A percentile compares a stretch with the other conserved stretches of the same genome.
phyloP scores from a whole-genome alignment of 345 rosid genomes.

The Eucalyptus curtisii region DNA sequence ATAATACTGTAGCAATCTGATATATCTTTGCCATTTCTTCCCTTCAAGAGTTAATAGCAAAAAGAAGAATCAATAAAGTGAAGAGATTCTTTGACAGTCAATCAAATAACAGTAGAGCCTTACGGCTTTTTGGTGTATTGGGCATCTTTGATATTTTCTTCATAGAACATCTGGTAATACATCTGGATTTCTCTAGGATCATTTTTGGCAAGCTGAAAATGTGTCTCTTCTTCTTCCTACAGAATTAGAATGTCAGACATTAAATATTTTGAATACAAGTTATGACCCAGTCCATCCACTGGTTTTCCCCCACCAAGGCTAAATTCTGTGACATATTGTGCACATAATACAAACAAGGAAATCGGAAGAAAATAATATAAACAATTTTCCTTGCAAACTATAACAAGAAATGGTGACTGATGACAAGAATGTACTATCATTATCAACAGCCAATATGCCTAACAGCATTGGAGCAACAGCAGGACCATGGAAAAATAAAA shows the following conservation, averaged over 20 bases:
- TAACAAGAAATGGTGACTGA: neutral
- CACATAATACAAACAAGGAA: neutral
- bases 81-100: neutral
- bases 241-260: neutral
- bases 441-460: neutral
- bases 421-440: neutral
- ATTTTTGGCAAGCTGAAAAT: constrained; percentile 17
- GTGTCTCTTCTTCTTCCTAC: constrained; percentile 56
- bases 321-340: neutral
- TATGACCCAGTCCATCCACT: neutral
- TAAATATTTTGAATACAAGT: neutral
- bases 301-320: neutral
- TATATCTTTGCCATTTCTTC: constrained; percentile 88
- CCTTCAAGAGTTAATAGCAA: constrained; percentile 29
- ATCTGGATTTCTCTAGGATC: constrained; percentile 64
- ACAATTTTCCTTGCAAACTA: neutral
- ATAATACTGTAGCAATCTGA: constrained; percentile 81
- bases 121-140: constrained; percentile 63
- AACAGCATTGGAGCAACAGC: neutral
- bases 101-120: constrained; percentile 12
- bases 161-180: constrained; percentile 60
- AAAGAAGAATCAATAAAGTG: neutral
- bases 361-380: neutral
- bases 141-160: constrained; percentile 41
- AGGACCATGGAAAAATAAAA: neutral